phyloP scores from a whole-genome alignment of 495 filamentous ascomycete species.

The Penicillium herquei region DNA sequence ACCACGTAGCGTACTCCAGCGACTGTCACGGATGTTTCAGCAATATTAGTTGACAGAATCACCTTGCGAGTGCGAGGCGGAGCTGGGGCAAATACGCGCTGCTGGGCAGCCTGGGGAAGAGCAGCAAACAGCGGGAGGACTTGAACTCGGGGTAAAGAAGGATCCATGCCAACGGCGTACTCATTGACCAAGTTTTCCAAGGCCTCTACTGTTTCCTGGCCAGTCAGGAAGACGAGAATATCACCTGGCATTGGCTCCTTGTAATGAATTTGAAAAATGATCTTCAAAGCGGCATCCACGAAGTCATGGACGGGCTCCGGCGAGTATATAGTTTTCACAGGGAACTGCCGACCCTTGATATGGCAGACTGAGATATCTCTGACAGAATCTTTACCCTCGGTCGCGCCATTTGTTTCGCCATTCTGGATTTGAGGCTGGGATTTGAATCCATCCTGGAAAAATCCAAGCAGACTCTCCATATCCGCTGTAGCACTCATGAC shows the following conservation, averaged over 20 bases:
- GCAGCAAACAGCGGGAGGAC: slow-evolving; percentile 73
- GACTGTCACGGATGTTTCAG: slow-evolving; percentile 96
- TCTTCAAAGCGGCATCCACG: slow-evolving; percentile 75
- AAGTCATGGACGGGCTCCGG: slow-evolving; percentile 78
- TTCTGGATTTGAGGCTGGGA: slow-evolving; percentile 15
- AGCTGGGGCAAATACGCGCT: slow-evolving; percentile 77
- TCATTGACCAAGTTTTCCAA: slow-evolving; percentile 80
- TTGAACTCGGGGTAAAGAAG: slow-evolving; percentile 70
- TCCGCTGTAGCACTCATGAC: slow-evolving; percentile 98
- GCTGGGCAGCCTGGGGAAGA: slow-evolving; percentile 73
- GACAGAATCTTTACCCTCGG: background rate
- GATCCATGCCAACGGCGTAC: slow-evolving; percentile 65
- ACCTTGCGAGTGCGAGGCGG: slow-evolving; percentile 79
- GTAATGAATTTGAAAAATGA: slow-evolving; percentile 85
- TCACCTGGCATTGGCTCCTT: slow-evolving; percentile 89
- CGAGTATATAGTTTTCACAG: slow-evolving; percentile 76
- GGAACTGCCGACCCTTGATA: slow-evolving; percentile 86
- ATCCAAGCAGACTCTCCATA: slow-evolving; percentile 69
- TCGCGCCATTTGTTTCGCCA: slow-evolving; percentile 1
- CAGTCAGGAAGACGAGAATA: slow-evolving; percentile 89
- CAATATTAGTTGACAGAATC: slow-evolving; percentile 93
- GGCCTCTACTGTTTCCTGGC: slow-evolving; percentile 87
- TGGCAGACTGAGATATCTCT: slow-evolving; percentile 56
- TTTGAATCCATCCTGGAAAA: slow-evolving; percentile 59
- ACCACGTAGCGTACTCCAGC: slow-evolving; percentile 89